Base-by-base conservation (phyloP, 768 basidiomycete genomes). In the Russula olivacea region DNA sequence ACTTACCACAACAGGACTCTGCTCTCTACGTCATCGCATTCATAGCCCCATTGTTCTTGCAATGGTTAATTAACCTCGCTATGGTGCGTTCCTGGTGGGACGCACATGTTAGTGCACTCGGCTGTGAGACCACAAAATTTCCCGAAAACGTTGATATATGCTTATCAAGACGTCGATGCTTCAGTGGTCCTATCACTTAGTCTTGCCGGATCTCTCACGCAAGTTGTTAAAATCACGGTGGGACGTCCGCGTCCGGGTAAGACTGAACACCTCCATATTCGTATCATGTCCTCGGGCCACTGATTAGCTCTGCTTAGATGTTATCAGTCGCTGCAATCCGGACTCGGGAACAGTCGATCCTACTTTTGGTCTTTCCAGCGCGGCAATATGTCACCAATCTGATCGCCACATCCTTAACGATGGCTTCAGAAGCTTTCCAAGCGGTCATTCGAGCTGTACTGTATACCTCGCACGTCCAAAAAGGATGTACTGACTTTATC, bases 361-460 rank as follows among this genome's bases (percentile, higher is more conserved):
- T 6, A 71, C 79, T 1, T 96, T 83, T 66, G 89, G 91, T 0
- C 76, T 98, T 9, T 84, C 86, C 0, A 84, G 79, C n/a, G 82
- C 80, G 57, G 79, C 81, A 6, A 85, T 96, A 58, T 99, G 97
- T 74, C 91, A 91, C 1, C 87, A 88, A 68, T 78, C 82, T 5
- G 75, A 89, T 66, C 68, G 72, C 19, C 66, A 70, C 9, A 80
- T 86, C 30, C 73, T 94, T 66, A 76, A 78, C 32, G 92, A 96
- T 74, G 95, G 94, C 1, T 98, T 92, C 78, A 83, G 90, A 68
- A 94, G 92, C 71, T 97, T 98, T 73, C 89, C 88, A 15, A 92
- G 90, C 58, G 95, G 95, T 1, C 94, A 97, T 74, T 87, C 92
- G 3, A 93, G 91, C 68, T 64, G 93, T 94, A 74, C 55, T 88